These are phyloP conservation scores for Daphne laureola DNA, from an alignment of 441 rosid genomes.

Conservation along the genomic window DNA sequence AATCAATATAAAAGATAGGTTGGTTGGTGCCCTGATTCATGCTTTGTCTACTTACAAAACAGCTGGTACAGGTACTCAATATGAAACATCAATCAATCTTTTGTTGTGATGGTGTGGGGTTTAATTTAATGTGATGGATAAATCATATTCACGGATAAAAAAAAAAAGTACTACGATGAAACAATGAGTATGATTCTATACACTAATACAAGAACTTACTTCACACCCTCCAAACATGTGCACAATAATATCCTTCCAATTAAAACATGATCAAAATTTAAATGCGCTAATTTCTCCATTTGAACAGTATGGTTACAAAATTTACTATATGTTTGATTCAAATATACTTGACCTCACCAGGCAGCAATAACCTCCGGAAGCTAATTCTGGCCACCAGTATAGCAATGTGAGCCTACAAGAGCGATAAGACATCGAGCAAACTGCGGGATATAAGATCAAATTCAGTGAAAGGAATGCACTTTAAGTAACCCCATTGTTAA, in stretches of 20 bases:
- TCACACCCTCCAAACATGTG: constrained; percentile 10
- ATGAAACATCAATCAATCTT: too few species aligned
- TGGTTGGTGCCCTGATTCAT: too few species aligned
- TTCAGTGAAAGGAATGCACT: constrained; percentile 13
- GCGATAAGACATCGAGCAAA: neutral
- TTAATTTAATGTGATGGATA: too few species aligned
- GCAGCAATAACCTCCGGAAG: constrained; percentile 8
- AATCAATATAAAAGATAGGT: too few species aligned
- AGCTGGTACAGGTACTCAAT: too few species aligned
- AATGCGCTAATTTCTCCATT: constrained; percentile 13
- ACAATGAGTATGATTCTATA: too few species aligned
- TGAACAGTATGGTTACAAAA: constrained; percentile 21
- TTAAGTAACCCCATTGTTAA: neutral
- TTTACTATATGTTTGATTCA: constrained; percentile 16
- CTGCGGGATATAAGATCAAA: neutral
- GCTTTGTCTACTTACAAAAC: too few species aligned
- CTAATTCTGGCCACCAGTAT: constrained; percentile 7
- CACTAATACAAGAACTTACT: neutral
- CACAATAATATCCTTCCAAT: constrained; percentile 14
- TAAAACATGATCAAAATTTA: constrained; percentile 14
- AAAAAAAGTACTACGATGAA: too few species aligned
- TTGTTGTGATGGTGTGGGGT: too few species aligned
- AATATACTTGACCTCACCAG: constrained; percentile 18
- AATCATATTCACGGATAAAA: too few species aligned
- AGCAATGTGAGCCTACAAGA: constrained; percentile 21